These are phyloP conservation scores for Hippophae gyantsensis DNA, from an alignment of 306 rosid genomes.

Conservation along the genomic window DNA sequence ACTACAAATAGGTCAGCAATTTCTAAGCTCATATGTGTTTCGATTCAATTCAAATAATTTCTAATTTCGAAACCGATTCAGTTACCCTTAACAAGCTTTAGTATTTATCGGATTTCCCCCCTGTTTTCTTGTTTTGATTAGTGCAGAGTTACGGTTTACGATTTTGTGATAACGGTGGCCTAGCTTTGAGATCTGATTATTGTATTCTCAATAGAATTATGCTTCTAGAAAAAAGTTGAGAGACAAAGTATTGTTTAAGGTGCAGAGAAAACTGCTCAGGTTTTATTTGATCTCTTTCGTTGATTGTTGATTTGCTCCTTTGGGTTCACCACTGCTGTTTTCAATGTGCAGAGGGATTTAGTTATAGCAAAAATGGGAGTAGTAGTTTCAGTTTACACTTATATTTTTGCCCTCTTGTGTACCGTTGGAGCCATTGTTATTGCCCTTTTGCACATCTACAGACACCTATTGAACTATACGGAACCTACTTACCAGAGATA, in stretches of 20 bases:
- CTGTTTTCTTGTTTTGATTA: too few species aligned
- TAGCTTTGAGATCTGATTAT: too few species aligned
- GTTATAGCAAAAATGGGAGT: slow-evolving; percentile 38
- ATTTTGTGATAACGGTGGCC: too few species aligned
- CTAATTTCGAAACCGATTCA: too few species aligned
- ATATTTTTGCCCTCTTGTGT: slow-evolving; percentile 64
- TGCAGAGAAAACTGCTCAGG: slow-evolving; percentile 12
- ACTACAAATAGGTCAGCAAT: too few species aligned
- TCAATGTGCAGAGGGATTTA: slow-evolving; percentile 1
- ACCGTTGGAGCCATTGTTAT: slow-evolving; percentile 73
- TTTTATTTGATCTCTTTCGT: neutral
- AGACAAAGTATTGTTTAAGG: neutral
- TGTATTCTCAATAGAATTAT: too few species aligned
- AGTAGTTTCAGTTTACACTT: slow-evolving; percentile 46
- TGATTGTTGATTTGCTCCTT: neutral
- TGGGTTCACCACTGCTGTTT: neutral
- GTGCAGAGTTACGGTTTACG: too few species aligned
- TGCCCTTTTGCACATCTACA: slow-evolving; percentile 65
- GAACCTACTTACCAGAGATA: slow-evolving; percentile 94
- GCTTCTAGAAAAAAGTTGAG: too few species aligned
- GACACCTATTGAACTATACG: slow-evolving; percentile 85
- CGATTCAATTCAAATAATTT: too few species aligned
- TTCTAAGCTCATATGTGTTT: too few species aligned
- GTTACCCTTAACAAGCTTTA: too few species aligned
- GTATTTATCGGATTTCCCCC: too few species aligned